Percentiles rank a stretch among this genome's conserved stretches.
Conservation (phyloP, 768 basidiomycete genomes). For the Lactarius hengduanensis region DNA sequence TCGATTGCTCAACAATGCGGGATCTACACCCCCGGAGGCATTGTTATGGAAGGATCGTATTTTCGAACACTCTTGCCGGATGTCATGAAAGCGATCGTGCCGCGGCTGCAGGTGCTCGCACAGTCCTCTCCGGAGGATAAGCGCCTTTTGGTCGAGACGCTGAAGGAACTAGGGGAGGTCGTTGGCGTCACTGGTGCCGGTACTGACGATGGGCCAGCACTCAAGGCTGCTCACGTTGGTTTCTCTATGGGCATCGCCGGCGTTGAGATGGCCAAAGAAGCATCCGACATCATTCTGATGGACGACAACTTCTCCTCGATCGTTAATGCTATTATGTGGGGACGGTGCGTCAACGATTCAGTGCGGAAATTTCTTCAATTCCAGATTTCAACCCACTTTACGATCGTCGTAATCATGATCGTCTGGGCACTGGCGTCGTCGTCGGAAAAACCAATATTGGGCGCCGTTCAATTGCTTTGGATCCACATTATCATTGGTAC, state of each 20-base stretch:
- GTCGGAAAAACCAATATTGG: conserved; percentile 78
- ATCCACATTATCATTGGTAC: conserved; percentile 99
- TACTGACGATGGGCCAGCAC: conserved; percentile 94
- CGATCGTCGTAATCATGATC: conserved; percentile 91
- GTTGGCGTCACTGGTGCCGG: conserved; percentile 97
- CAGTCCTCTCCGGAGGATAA: conserved; percentile 98
- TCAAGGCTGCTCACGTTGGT: conserved; percentile 94
- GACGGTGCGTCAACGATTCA: conserved; percentile 95
- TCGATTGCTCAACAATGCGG: conserved; percentile 96
- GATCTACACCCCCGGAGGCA: conserved; percentile 88
- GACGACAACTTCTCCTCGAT: conserved; percentile 96
- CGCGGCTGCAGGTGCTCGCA: conserved; percentile 96
- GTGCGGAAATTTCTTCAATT: conserved; percentile 98
- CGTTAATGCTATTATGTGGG: conserved; percentile 98
- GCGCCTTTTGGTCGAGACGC: conserved; percentile 84
- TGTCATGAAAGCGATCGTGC: conserved; percentile 81
- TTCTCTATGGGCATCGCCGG: conserved; percentile 97
- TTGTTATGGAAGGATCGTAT: conserved; percentile 97
- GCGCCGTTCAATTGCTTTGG: conserved; percentile 98
- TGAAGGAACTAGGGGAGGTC: conserved; percentile 83
- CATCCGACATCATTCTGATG: conserved; percentile 98
- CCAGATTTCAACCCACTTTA: conserved; percentile 91
- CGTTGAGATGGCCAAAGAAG: conserved; percentile 98
- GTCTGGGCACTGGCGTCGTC: conserved; percentile 81
- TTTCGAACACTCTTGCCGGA: conserved; percentile 77